Base-by-base conservation (phyloP, 768 basidiomycete species). In the Pleurotus sapidus region DNA sequence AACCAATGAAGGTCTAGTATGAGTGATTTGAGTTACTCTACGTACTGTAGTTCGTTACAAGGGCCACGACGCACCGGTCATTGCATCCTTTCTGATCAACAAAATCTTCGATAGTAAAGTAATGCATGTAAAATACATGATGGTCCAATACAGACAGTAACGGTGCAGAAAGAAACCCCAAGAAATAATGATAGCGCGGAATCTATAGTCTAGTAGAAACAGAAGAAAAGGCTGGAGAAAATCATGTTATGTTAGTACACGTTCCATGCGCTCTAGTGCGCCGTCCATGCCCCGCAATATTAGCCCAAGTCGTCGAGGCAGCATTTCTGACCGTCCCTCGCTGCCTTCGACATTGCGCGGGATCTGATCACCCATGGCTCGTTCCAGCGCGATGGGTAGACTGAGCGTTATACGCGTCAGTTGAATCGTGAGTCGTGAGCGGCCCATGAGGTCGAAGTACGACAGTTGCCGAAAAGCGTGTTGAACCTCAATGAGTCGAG, bases 401-500 rank as follows among this genome's bases (percentile, higher is more conserved):
- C 78, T 82, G 56, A 93, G 79, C 3, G 89, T 87, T 63, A 92
- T 86, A 17, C 92, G 83, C 2, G 87, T 86, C 43, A 95, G 79
- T 61, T 88, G 86, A 40, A 93, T 83, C 6, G 88, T 87, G 37
- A 93, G 75, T 8, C 90, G 83, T 2, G 86, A 85, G 12, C 93
- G 86, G 12, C 87, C 86, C 48, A 86, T 75, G 58, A 94, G 71
- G 68, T 93, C 89, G 60, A 93, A 81, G 65, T 91, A 93, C 11
- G 88, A 84, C 23, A 93, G 79, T 50, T 84, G 79, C 23, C 87
- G 83, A 59, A 95, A 87, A 5, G 84, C 82, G 61, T 85, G 83
- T 64, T 93, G 92, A 18, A 93, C 79, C 65, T 94, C 91, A 60
- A 93, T 80, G n/a, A 93, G 81, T 39, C 86, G 83, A n/a, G 81